Base-by-base conservation (phyloP, 371 early-diverging fungal genomes). In the Enterocytospora artemiae region DNA sequence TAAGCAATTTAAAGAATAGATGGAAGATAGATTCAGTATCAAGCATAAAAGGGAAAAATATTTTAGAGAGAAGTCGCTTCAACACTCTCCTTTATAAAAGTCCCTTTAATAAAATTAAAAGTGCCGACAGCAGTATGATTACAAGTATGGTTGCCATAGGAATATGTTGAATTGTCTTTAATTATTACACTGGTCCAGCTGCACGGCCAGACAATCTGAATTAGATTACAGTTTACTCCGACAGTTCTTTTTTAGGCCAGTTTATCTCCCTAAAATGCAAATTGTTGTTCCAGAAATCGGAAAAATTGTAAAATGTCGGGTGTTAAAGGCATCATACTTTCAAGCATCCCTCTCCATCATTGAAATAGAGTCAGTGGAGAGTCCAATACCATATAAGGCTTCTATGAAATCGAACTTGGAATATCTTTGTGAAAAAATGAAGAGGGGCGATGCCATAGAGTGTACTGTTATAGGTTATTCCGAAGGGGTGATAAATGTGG, bases 201-300 rank as follows among this genome's bases (percentile, higher is more conserved):
- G n/a, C n/a, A n/a, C n/a, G n/a, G n/a, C n/a, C n/a, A n/a, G n/a
- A n/a, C n/a, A n/a, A n/a, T n/a, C n/a, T n/a, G n/a, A n/a, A n/a
- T n/a, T n/a, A n/a, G n/a, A n/a, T n/a, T n/a, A n/a, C n/a, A n/a
- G n/a, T n/a, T n/a, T n/a, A n/a, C n/a, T n/a, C n/a, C n/a, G n/a
- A n/a, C n/a, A n/a, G n/a, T n/a, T n/a, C n/a, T n/a, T n/a, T n/a
- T n/a, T n/a, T n/a, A n/a, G n/a, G n/a, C n/a, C n/a, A n/a, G n/a
- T n/a, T n/a, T n/a, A n/a, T n/a, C n/a, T n/a, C n/a, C n/a, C n/a
- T n/a, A n/a, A n/a, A n/a, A n/a, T n/a, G n/a, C n/a, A n/a, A n/a
- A n/a, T n/a, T n/a, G n/a, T n/a, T n/a, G n/a, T n/a, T 64, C 65
- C 65, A 20, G 65, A 58, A 25, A 64, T 64, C 31, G 65, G 65